Evolutionary conservation across 345 rosid species (phyloP).

Genomic region (Tarenaya hassleriana): DNA sequence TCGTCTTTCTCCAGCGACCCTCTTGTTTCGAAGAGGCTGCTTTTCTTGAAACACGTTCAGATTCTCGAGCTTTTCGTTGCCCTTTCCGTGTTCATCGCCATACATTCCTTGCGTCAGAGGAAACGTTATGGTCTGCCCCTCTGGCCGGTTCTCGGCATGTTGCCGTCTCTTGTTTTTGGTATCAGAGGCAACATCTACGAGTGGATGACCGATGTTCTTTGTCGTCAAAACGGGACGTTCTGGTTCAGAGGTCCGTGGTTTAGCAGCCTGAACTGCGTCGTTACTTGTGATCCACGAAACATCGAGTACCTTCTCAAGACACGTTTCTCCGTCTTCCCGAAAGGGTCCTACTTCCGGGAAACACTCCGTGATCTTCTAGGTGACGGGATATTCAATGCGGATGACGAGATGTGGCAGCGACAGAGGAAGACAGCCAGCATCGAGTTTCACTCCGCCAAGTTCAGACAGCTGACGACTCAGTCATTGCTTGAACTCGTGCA

Average conservation of each 20-base stretch:
- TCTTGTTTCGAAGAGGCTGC: neutral
- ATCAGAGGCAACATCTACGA: conserved; percentile 47
- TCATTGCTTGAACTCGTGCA: conserved; percentile 71
- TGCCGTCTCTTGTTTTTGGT: conserved; percentile 51
- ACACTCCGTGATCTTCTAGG: conserved; percentile 64
- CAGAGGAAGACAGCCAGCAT: conserved; percentile 78
- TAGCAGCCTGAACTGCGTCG: conserved; percentile 56
- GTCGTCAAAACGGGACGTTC: conserved; percentile 57
- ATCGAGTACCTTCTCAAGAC: conserved; percentile 77
- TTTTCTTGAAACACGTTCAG: conserved; percentile 45
- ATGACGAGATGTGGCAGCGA: conserved; percentile 58
- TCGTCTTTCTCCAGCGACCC: neutral
- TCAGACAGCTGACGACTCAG: conserved; percentile 53
- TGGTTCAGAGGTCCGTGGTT: conserved; percentile 63
- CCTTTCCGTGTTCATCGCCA: conserved; percentile 37
- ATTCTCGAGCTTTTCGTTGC: conserved; percentile 61
- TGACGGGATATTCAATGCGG: conserved; percentile 73
- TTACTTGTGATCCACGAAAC: conserved; percentile 74
- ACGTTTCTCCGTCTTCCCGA: conserved; percentile 62
- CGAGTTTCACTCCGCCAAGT: conserved; percentile 76
- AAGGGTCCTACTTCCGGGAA: conserved; percentile 67
- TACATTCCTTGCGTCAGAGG: conserved; percentile 57
- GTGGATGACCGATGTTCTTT: conserved; percentile 49
- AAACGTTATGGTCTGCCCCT: conserved; percentile 52
- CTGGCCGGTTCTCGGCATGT: conserved; percentile 85